Percentiles rank a stretch among this genome's conserved stretches.
Evolutionary conservation across 2,329 filamentous ascomycete genomes (phyloP).

Genomic region (Exophiala phaeomuriformis): DNA sequence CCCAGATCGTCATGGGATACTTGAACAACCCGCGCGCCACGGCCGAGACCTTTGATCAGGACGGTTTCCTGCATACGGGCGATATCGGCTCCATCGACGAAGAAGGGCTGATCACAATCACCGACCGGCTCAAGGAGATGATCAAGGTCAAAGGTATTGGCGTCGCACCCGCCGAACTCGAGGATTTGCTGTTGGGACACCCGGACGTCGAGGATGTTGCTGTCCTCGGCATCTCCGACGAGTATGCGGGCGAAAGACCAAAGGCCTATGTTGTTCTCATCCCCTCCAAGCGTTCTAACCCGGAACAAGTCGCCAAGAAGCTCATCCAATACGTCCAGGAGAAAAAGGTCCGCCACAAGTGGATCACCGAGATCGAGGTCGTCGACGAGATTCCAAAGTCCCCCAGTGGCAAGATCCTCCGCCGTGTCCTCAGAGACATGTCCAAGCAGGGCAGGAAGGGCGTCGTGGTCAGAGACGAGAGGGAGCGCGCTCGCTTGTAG

Average conservation of each 20-base stretch:
- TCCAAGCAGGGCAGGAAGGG: constrained; percentile 19
- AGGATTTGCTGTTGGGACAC: constrained; percentile 55
- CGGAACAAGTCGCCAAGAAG: constrained; percentile 10
- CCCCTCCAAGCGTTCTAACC: constrained; percentile 9
- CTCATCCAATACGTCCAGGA: constrained; percentile 31
- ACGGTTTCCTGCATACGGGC: constrained; percentile 55
- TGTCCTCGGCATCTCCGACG: constrained; percentile 48
- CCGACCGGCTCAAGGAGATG: constrained; percentile 66
- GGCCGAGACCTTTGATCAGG: constrained; percentile 58
- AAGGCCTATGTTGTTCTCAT: constrained; percentile 48
- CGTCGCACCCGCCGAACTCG: constrained; percentile 57
- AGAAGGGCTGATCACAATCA: constrained; percentile 58
- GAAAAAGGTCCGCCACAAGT: constrained; percentile 34
- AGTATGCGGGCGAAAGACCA: constrained; percentile 51
- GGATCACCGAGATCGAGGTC: constrained; percentile 41
- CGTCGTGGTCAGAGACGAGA: constrained; percentile 22
- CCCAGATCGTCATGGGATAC: constrained; percentile 74
- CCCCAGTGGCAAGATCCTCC: constrained; percentile 46
- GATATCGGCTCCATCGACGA: constrained; percentile 56
- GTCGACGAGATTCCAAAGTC: constrained; percentile 46
- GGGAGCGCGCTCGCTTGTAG: constrained; percentile 19
- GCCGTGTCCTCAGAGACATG: constrained; percentile 28
- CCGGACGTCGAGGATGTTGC: constrained; percentile 51
- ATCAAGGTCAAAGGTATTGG: constrained; percentile 61
- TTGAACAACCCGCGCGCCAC: constrained; percentile 66